Evolutionary conservation across 306 rosid genomes (phyloP).

Genomic region (Prunus padus): DNA sequence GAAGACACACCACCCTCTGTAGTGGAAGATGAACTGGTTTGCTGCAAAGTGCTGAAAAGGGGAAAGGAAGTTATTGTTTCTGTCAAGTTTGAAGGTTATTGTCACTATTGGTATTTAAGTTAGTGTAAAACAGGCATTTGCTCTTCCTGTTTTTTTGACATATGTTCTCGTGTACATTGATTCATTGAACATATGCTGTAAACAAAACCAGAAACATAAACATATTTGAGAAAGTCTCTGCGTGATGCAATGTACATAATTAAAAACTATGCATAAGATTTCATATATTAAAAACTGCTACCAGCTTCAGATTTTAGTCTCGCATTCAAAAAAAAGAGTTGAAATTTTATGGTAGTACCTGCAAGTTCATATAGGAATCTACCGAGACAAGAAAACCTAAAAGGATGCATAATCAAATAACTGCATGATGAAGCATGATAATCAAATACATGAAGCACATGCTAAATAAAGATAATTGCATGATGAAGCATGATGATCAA

Average conservation of each 20-base stretch:
- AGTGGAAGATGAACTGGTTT: slow-evolving; percentile 55
- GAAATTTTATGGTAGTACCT: slow-evolving; percentile 28
- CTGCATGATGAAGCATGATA: too few relatives aligned
- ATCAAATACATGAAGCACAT: neutral
- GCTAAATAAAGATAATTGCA: neutral
- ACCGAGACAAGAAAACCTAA: slow-evolving; percentile 55
- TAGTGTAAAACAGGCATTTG: slow-evolving; percentile 12
- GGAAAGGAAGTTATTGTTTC: neutral
- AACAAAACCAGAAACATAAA: slow-evolving; percentile 3
- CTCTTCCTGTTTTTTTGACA: slow-evolving; percentile 20
- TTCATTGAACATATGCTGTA: slow-evolving; percentile 15
- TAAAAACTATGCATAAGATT: too few relatives aligned
- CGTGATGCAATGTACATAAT: slow-evolving; percentile 7
- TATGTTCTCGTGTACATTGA: slow-evolving; percentile 1
- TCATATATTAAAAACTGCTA: too few relatives aligned
- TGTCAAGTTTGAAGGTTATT: slow-evolving; percentile 20
- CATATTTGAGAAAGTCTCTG: neutral
- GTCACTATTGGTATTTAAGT: slow-evolving; percentile 12
- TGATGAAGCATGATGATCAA: neutral
- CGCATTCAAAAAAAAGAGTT: too few relatives aligned
- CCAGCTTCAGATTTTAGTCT: too few relatives aligned
- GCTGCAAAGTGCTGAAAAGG: slow-evolving; percentile 53
- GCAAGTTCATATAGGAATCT: slow-evolving; percentile 62
- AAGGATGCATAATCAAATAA: neutral
- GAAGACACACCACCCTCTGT: slow-evolving; percentile 37